phyloP scores from a whole-genome alignment of 345 rosid species.

The Acer negundo region DNA sequence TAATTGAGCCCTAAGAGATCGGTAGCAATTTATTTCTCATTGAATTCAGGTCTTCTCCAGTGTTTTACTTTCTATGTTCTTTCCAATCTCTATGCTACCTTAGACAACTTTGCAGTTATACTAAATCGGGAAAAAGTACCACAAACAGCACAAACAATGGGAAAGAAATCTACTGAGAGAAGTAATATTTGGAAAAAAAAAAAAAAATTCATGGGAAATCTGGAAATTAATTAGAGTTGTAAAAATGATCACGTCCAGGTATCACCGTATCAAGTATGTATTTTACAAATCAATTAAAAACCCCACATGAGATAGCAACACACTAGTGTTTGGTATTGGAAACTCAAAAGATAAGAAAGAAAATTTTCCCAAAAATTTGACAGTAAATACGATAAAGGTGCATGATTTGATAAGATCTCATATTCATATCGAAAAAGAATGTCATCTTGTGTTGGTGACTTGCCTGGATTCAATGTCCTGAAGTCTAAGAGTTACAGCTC shows the following conservation, averaged over 20 bases:
- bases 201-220: background rate
- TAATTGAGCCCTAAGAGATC: too few relatives aligned
- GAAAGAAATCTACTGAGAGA: background rate
- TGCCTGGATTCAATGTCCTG: slow-evolving; percentile 71
- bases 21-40: too few relatives aligned
- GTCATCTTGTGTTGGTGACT: slow-evolving; percentile 36
- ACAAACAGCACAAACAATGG: background rate
- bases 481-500: slow-evolving; percentile 89
- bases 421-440: background rate
- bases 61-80: too few relatives aligned
- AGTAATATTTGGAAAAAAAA: too few relatives aligned
- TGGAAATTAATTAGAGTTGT: background rate
- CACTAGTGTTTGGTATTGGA: background rate
- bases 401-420: background rate
- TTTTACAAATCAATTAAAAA: background rate
- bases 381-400: background rate
- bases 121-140: too few relatives aligned
- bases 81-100: too few relatives aligned
- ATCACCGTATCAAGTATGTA: background rate
- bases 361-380: background rate
- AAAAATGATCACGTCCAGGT: background rate
- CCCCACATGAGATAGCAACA: background rate
- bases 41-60: too few relatives aligned
- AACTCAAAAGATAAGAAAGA: background rate
- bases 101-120: too few relatives aligned